Base-by-base conservation (phyloP, 495 filamentous ascomycete species). In the Lindgomyces ingoldianus region DNA sequence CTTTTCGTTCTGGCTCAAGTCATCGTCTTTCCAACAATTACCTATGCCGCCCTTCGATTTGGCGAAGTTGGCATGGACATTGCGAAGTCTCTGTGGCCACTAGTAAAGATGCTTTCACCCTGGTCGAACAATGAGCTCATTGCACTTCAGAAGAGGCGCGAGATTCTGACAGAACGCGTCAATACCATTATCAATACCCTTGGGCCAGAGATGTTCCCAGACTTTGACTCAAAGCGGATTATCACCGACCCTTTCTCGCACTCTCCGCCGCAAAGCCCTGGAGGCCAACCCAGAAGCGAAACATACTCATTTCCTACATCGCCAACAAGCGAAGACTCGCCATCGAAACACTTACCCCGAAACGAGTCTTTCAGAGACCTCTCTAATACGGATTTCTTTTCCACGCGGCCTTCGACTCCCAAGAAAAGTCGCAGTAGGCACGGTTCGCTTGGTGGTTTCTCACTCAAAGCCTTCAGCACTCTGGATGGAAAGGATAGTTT, bases 21-120 rank as follows among this genome's bases (percentile, higher is more conserved):
- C 78, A 77, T 91, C 36, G 76, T 96, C 64, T 97, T 96, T 79
- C 91, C 91, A 0, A 81, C 86, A 22, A 89, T 96, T 74, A 96
- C 91, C 3, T 97, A 96, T 72, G 93, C 91, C 2, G 92, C 95
- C 9, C 87, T 99, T 33, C 89, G 94, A 4, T 96, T 98, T 70
- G 94, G 94, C 45, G 94, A 99, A 75, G 86, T 93, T 51, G 94
- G 92, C 29, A 98, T 99, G 93, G 94, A 99, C 71, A 97, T 99
- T 49, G 66, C 91, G 77, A 99, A 98, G 76, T 98, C 94, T 0
- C 85, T 99, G 12, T 84, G 90, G 0, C 94, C 94, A 0, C 85
- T 99, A 9, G 77, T 95, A n/a, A 77, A 96, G n/a, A 91, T 87
- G 50, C 81, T 99, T 61, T 89, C 89, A 67, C 94, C 94, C 1